Evolutionary conservation across 495 filamentous ascomycete species (phyloP).

Genomic region (Articulospora tetracladia): DNA sequence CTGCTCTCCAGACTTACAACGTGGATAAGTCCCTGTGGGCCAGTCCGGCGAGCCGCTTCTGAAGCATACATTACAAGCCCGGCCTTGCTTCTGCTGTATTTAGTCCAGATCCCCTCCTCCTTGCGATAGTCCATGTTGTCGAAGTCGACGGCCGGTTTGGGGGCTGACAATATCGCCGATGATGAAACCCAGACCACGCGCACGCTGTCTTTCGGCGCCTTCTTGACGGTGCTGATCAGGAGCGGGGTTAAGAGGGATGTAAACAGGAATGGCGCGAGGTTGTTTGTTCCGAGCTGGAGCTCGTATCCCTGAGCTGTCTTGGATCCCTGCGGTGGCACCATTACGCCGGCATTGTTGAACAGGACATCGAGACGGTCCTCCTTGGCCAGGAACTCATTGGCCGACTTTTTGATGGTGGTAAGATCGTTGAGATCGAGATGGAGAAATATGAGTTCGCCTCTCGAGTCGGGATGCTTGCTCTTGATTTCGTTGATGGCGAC

Average conservation of each 20-base stretch:
- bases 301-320: constrained; percentile 40
- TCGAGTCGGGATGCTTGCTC: constrained; percentile 11
- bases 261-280: constrained; percentile 56
- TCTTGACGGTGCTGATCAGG: constrained; percentile 17
- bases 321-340: background rate
- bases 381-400: constrained; percentile 26
- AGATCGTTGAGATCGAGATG: constrained; percentile 39
- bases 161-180: background rate
- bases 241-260: constrained; percentile 45
- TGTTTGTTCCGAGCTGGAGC: constrained; percentile 55
- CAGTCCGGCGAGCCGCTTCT: no score
- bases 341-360: constrained; percentile 32
- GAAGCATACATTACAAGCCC: constrained; percentile 17
- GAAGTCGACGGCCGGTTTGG: constrained; percentile 28
- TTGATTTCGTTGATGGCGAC: constrained; percentile 46
- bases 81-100: constrained; percentile 37
- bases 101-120: constrained; percentile 4
- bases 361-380: constrained; percentile 28
- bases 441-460: constrained; percentile 35
- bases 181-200: constrained; percentile 40
- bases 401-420: constrained; percentile 24
- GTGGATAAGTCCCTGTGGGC: no score
- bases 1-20: no score
- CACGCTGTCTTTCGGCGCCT: constrained; percentile 29
- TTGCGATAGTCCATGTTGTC: constrained; percentile 26